phyloP scores from a whole-genome alignment of 129 eudicot genomes.

The carrot (Daucus carota) region DH1_v3.0 NC_030384.2:40061501-40062000 shows the following conservation, averaged over 20 bases:
- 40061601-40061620: background rate
- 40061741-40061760: background rate
- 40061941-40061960: background rate
- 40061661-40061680: background rate
- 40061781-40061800: background rate
- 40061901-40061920: no score
- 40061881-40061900: background rate
- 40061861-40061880: background rate
- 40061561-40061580: background rate
- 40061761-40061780: no score
- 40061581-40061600: background rate
- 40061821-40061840: background rate
- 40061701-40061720: constrained; percentile 6
- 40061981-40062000: no score
- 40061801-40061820: background rate
- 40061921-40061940: background rate
- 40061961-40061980: no score
- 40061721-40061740: constrained; percentile 20
- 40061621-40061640: background rate
- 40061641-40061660: background rate
- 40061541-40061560: constrained; percentile 20
- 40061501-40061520: constrained; percentile 13
- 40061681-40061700: background rate
- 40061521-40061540: constrained; percentile 72
- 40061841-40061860: background rate